Evolutionary conservation across 768 basidiomycete genomes (phyloP).

Genomic region (Rhodotorula taiwanensis): DNA sequence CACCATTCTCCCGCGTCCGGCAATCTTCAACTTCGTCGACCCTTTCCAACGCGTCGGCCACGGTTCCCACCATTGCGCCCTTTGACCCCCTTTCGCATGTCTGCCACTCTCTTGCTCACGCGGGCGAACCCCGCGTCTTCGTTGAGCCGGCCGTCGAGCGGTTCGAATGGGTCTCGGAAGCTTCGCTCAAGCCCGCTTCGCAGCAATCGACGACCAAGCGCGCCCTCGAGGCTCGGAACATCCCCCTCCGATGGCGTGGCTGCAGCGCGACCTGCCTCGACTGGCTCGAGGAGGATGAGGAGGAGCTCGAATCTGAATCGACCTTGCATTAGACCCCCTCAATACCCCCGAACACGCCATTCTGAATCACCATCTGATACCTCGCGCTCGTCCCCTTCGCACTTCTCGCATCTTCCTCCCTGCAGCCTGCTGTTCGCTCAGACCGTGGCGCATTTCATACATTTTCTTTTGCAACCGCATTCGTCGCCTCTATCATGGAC

Average conservation of each 20-base stretch:
- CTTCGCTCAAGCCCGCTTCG: constrained; percentile 1
- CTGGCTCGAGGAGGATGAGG: constrained; percentile 34
- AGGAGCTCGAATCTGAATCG: neutral
- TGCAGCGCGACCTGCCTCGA: constrained; percentile 34
- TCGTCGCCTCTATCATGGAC: too few relatives aligned
- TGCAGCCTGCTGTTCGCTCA: too few relatives aligned
- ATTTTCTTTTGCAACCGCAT: too few relatives aligned
- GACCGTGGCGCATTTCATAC: too few relatives aligned
- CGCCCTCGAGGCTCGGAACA: neutral
- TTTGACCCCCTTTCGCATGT: constrained; percentile 29
- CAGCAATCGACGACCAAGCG: neutral
- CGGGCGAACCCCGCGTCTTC: constrained; percentile 13
- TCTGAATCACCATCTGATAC: too few relatives aligned
- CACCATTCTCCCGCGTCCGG: constrained; percentile 1
- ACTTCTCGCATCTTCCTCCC: too few relatives aligned
- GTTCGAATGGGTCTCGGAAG: constrained; percentile 35
- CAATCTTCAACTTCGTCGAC: neutral
- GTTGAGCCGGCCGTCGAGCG: constrained; percentile 26
- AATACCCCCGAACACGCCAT: too few relatives aligned
- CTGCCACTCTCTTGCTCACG: constrained; percentile 27
- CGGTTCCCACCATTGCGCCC: neutral
- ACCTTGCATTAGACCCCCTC: too few relatives aligned
- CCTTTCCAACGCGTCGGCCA: neutral
- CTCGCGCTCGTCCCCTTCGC: too few relatives aligned
- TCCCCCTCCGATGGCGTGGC: constrained; percentile 34